Base-by-base conservation (phyloP, 805 yeast species). In the Maudiozyma barnettii region DNA sequence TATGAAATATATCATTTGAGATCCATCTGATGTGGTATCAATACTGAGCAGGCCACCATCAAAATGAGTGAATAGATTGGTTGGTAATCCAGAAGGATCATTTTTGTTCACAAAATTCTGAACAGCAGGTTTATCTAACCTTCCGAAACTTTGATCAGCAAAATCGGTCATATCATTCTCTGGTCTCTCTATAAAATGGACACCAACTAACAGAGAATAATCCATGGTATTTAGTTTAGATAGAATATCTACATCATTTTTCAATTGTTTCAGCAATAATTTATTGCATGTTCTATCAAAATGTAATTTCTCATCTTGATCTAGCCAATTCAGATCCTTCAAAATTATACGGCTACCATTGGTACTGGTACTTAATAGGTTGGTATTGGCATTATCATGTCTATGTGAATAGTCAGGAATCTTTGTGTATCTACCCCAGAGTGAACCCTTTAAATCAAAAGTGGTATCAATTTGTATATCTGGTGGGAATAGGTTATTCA, bases 401-500 rank as follows among this genome's bases (percentile, higher is more conserved):
- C 66, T 63, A 13, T 21, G 30, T 26, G 22, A 14, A 39, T 39
- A 18, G 67, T 61, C 54, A 46, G 56, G 62, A 5, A 68, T 58
- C 48, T 67, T 63, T 0, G 83, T 87, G 52, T 65, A 69, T 55
- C 95, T 73, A 1, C 97, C 96, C 71, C 84, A 74, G 0, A 93
- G 77, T 0, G 96, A 88, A 1, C 99, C 99, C 63, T 93, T 93
- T 63, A 93, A 74, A 63, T 93, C 99, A 65, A 79, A 93, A 39
- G 89, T 85, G 39, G 76, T 69, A 63, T 89, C 95, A 47, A 91
- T 81, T 52, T 85, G 93, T 43, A 89, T 73, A 59, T 86, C 87
- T 6, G 97, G 95, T 0, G 99, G 98, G 67, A 95, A 93, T 43
- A 93, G 74, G 60, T 93, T 93, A 71, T 93, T 93, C 99, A 93